Evolutionary conservation across 257 asterid species (phyloP).

Genomic region (Apocynum venetum): DNA sequence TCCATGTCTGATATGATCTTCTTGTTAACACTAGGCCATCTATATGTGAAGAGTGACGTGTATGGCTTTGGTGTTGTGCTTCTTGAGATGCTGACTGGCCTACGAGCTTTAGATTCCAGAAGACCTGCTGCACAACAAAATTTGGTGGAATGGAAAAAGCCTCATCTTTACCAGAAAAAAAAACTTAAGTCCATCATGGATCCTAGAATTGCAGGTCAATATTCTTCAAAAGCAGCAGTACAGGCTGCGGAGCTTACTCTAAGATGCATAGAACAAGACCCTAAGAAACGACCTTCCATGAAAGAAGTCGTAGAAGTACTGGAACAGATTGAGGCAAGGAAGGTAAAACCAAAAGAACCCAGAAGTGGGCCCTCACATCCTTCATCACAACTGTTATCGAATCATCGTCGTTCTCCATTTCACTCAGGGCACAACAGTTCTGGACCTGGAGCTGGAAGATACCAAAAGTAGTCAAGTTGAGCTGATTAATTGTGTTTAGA

Average conservation of each 20-base stretch:
- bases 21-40: slow-evolving; percentile 29
- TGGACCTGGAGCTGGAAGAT: slow-evolving; percentile 25
- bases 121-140: slow-evolving; percentile 32
- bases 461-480: neutral
- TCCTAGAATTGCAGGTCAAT: slow-evolving; percentile 39
- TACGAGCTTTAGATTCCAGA: slow-evolving; percentile 34
- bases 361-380: slow-evolving; percentile 2
- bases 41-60: slow-evolving; percentile 45
- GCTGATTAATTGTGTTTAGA: slow-evolving; percentile 4
- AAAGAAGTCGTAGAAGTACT: slow-evolving; percentile 37
- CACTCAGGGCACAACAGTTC: slow-evolving; percentile 15
- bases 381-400: slow-evolving; percentile 5
- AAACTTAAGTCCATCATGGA: slow-evolving; percentile 39
- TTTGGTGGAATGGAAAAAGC: slow-evolving; percentile 37
- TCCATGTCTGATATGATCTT: neutral
- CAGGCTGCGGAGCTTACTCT: slow-evolving; percentile 33
- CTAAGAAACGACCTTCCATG: slow-evolving; percentile 43
- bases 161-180: slow-evolving; percentile 24
- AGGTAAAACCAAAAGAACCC: slow-evolving; percentile 24
- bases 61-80: slow-evolving; percentile 49
- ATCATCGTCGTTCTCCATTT: slow-evolving; percentile 18
- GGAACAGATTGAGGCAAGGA: slow-evolving; percentile 35
- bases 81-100: slow-evolving; percentile 42
- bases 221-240: slow-evolving; percentile 30
- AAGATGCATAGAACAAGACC: slow-evolving; percentile 38